Evolutionary conservation across 176 grass and related monocot species (phyloP).

Genomic region (Typha latifolia): DNA sequence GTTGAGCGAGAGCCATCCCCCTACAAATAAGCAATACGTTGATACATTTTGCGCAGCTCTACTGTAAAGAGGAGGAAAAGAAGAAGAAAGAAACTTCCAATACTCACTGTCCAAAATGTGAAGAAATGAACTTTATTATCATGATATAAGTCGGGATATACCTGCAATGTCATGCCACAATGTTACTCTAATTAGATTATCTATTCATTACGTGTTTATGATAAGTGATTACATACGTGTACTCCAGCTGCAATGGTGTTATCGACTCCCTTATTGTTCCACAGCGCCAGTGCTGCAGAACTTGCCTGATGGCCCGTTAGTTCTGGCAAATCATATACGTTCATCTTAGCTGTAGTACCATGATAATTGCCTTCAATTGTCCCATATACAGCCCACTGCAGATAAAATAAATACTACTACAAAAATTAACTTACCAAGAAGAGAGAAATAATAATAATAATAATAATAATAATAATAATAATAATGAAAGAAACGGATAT

Average conservation of each 20-base stretch:
- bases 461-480: no score
- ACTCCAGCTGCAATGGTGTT: neutral
- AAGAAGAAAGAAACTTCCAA: neutral
- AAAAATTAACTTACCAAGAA: neutral
- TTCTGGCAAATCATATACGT: neutral
- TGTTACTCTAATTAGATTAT: neutral
- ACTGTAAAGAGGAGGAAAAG: neutral
- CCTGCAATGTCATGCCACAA: neutral
- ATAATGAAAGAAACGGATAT: no score
- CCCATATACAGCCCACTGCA: neutral
- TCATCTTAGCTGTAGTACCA: neutral
- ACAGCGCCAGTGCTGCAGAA: neutral
- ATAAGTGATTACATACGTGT: neutral
- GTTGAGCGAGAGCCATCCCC: neutral
- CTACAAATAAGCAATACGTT: neutral
- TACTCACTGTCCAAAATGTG: neutral
- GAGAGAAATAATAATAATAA: no score
- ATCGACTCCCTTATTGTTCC: neutral
- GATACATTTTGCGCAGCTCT: neutral
- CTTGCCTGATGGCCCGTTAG: neutral
- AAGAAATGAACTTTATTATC: neutral
- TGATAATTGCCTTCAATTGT: neutral
- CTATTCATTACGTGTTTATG: neutral
- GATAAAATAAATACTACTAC: neutral
- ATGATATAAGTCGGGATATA: neutral